These are phyloP conservation scores for Hypoxylon fuscum DNA, from an alignment of 495 filamentous ascomycete genomes.

Conservation along the genomic window DNA sequence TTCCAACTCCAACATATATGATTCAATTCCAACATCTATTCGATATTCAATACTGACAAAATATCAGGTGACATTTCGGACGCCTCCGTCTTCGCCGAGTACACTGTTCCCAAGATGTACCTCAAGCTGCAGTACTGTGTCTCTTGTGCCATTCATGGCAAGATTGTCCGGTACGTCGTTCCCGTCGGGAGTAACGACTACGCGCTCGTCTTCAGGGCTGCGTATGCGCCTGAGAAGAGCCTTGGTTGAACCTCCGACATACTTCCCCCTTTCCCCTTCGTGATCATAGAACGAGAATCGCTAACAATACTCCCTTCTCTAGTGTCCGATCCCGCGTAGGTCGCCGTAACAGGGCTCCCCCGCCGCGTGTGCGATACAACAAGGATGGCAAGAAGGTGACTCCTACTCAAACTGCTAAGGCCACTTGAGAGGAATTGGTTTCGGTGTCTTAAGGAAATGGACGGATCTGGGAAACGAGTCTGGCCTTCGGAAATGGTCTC, in stretches of 20 bases:
- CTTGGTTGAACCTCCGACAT: constrained; percentile 63
- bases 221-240: constrained; percentile 66
- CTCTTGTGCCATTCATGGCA: constrained; percentile 99
- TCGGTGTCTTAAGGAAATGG: constrained; percentile 39
- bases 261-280: constrained; percentile 14
- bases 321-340: constrained; percentile 98
- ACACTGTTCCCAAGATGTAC: constrained; percentile 99
- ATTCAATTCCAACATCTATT: no score
- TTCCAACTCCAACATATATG: no score
- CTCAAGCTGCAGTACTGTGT: constrained; percentile 99
- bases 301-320: constrained; percentile 49
- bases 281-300: constrained; percentile 2
- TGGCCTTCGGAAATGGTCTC: constrained; percentile 46
- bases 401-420: constrained; percentile 75
- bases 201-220: constrained; percentile 40
- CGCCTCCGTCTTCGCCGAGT: constrained; percentile 98
- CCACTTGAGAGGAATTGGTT: constrained; percentile 41
- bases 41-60: no score
- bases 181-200: constrained; percentile 44
- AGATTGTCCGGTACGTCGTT: constrained; percentile 97
- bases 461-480: constrained; percentile 37
- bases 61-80: constrained; percentile 97
- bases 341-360: constrained; percentile 97
- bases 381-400: constrained; percentile 99
- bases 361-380: constrained; percentile 97